Evolutionary conservation across 202 grass and related monocot genomes (phyloP), one percentile per base, ranked within the genome.

Genomic region (Schoenoplectus tabernaemontani): DNA sequence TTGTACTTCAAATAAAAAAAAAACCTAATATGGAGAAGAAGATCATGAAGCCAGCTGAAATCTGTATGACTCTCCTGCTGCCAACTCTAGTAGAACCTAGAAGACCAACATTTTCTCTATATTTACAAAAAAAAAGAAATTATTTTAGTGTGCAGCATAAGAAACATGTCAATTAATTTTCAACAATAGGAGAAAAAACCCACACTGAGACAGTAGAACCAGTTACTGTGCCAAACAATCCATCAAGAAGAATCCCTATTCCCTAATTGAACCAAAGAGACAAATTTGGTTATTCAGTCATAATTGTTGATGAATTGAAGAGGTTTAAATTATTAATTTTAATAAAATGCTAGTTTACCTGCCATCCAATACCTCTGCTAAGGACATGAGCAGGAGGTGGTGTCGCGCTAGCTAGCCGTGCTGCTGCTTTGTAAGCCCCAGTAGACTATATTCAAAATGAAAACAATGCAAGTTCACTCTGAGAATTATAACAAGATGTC

Each of bases 161-260:
- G 33, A 16, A 69, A 58, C 37, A 54, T 1, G 8, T 16, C 64
- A 66, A 71, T 48, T 51, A 76, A 24, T 41, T 47, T 20, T 77
- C 12, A 42, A 58, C 53, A 19, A 19, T 4, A 41, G 28, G 30
- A 47, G 22, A 54, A 64, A 37, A 46, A 26, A 86, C 93, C 86
- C 75, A 99, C 96, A 99, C 92, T 80, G 92, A 99, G 53, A 99
- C 96, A 33, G 91, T 93, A 43, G 92, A 99, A 51, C 96, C 96
- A 28, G 89, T 92, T 41, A 65, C 84, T 17, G 92, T 99, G 81
- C 96, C 96, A 63, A 99, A 99, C 12, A 99, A 80, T 3, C 96
- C 96, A 38, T 87, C 85, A 74, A 99, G 76, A 33, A 99, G 87
- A 72, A 99, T 85, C 2, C 96, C 90, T 3, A 99, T 99, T 56